phyloP scores from a whole-genome alignment of 371 early-diverging fungal genomes.

The Haplosporangium sp. region DNA sequence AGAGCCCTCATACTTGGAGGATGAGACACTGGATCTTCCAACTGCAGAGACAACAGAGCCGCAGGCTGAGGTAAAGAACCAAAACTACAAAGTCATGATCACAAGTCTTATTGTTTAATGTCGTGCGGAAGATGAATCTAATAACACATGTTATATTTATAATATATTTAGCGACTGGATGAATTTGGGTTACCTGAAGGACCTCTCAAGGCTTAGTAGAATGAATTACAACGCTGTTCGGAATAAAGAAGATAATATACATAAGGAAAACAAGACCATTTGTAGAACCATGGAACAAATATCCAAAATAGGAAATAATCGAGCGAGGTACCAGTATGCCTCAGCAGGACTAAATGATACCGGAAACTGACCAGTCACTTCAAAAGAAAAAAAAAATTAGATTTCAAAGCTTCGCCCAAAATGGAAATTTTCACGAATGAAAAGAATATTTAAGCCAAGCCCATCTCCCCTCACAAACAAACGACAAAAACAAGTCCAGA shows the following conservation, averaged over 20 bases:
- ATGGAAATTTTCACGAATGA: background rate
- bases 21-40: slow-evolving; percentile 63
- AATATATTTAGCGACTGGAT: background rate
- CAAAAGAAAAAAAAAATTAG: too few relatives aligned
- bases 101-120: background rate
- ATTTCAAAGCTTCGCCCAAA: background rate
- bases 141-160: background rate
- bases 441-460: background rate
- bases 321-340: background rate
- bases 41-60: slow-evolving; percentile 60
- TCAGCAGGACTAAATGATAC: too few relatives aligned
- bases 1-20: slow-evolving; percentile 77
- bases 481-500: too few relatives aligned
- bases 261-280: background rate
- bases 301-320: too few relatives aligned
- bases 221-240: background rate
- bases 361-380: too few relatives aligned
- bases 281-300: background rate
- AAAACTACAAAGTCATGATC: background rate
- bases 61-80: slow-evolving; percentile 58
- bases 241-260: background rate
- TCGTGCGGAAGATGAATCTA: background rate
- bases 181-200: slow-evolving; percentile 3
- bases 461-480: background rate
- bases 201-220: slow-evolving; percentile 7